Percentiles rank a stretch among this genome's conserved stretches.
Conservation (phyloP, 148 eudicot species). For the Rhododendron ferrugineum region DNA sequence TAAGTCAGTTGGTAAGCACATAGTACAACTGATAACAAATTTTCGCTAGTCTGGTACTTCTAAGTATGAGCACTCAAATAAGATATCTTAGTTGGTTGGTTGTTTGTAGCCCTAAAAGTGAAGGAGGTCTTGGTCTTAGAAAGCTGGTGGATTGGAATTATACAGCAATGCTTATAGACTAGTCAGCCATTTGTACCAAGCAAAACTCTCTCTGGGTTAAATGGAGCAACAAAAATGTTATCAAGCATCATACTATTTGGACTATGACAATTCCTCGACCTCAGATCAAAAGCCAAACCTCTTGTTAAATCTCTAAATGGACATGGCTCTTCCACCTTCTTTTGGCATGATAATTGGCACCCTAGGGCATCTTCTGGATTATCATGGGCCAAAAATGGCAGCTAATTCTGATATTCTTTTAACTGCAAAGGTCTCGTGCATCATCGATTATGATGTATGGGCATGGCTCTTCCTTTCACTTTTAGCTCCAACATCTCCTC, state of each 20-base stretch:
- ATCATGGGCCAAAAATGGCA: background rate
- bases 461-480: background rate
- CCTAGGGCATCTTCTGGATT: background rate
- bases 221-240: too few species aligned
- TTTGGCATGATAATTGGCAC: too few species aligned
- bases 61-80: background rate
- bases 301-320: too few species aligned
- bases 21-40: background rate
- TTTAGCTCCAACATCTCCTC: background rate
- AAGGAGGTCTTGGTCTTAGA: background rate
- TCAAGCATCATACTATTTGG: too few species aligned
- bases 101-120: background rate
- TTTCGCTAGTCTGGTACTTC: background rate
- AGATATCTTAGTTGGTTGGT: background rate
- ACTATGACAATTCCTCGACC: too few species aligned
- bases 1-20: background rate
- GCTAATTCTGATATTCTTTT: background rate
- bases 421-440: background rate
- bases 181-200: background rate
- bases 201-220: too few species aligned
- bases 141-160: background rate
- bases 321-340: too few species aligned
- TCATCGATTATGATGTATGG: background rate
- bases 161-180: background rate
- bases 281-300: too few species aligned